Percentiles rank a stretch among this genome's conserved stretches.
phyloP scores from a whole-genome alignment of 495 filamentous ascomycete genomes.

The Hyaloscypha hepaticicola region DNA sequence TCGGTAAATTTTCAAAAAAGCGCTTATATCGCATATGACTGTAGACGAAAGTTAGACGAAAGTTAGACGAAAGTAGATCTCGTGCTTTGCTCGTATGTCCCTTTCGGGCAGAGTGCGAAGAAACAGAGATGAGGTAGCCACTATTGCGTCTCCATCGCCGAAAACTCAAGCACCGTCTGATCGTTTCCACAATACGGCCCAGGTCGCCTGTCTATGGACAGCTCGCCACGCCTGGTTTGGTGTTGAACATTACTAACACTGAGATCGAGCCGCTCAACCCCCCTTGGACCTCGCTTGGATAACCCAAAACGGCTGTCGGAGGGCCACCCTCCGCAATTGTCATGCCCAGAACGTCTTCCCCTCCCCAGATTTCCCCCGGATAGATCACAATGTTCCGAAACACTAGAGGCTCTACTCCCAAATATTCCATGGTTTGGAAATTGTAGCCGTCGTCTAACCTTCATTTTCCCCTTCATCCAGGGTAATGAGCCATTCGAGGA shows the following conservation, averaged over 20 bases:
- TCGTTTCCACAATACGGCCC: not conserved
- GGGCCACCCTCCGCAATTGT: not conserved
- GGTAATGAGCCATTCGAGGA: constrained; percentile 1
- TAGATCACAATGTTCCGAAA: constrained; percentile 12
- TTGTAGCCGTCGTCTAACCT: constrained; percentile 5
- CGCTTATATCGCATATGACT: too few species aligned
- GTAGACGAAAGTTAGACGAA: too few species aligned
- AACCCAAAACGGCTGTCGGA: constrained; percentile 5
- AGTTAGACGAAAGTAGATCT: not conserved
- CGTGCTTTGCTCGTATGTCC: constrained; percentile 5
- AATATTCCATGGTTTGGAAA: constrained; percentile 3
- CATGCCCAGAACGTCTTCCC: not conserved
- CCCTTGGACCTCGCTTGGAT: not conserved
- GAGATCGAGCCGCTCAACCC: not conserved
- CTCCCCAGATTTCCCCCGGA: constrained; percentile 22
- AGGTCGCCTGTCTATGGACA: not conserved
- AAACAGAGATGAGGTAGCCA: not conserved
- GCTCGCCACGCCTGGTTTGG: not conserved
- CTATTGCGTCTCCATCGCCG: not conserved
- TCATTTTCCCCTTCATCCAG: constrained; percentile 15
- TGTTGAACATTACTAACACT: not conserved
- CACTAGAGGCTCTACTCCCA: constrained; percentile 4
- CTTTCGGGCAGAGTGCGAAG: constrained; percentile 7
- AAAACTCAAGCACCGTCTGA: not conserved
- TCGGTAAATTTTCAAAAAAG: too few species aligned